Evolutionary conservation across 1,139 yeast species (phyloP).

Genomic region (Pichia sp.): DNA sequence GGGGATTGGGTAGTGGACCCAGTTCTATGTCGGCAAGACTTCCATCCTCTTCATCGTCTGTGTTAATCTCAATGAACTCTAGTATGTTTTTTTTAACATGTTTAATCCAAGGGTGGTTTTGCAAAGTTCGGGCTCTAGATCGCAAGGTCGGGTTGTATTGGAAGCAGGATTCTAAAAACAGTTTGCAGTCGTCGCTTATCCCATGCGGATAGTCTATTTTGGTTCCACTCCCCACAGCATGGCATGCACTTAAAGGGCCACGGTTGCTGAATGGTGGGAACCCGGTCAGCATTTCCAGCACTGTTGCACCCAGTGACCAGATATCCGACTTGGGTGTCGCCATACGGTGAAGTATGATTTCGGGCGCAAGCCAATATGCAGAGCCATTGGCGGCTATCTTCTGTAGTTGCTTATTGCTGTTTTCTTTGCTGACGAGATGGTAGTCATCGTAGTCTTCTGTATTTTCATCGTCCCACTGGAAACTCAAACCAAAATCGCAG

Average conservation of each 20-base stretch:
- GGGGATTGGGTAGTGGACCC: neutral
- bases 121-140: constrained; percentile 50
- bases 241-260: constrained; percentile 83
- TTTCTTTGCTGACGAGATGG: constrained; percentile 4
- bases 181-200: constrained; percentile 48
- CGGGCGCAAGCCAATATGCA: constrained; percentile 90
- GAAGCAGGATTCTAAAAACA: constrained; percentile 75
- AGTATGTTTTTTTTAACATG: constrained; percentile 12
- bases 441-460: constrained; percentile 12
- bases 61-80: constrained; percentile 18
- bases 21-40: neutral
- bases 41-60: neutral
- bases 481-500: constrained; percentile 80
- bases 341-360: constrained; percentile 47
- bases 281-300: constrained; percentile 80
- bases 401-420: constrained; percentile 19
- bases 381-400: constrained; percentile 51
- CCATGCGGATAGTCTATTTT: constrained; percentile 68
- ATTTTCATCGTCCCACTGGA: constrained; percentile 32
- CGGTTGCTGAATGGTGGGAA: constrained; percentile 83
- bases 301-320: constrained; percentile 95
- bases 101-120: constrained; percentile 60
- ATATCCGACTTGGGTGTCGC: constrained; percentile 67
- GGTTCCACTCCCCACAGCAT: constrained; percentile 85
- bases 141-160: constrained; percentile 68